A percentile compares a stretch with the other conserved stretches of the same genome.
These are phyloP conservation scores for Scutellaria galericulata DNA, from an alignment of 257 asterid genomes.

Conservation along the genomic window DNA sequence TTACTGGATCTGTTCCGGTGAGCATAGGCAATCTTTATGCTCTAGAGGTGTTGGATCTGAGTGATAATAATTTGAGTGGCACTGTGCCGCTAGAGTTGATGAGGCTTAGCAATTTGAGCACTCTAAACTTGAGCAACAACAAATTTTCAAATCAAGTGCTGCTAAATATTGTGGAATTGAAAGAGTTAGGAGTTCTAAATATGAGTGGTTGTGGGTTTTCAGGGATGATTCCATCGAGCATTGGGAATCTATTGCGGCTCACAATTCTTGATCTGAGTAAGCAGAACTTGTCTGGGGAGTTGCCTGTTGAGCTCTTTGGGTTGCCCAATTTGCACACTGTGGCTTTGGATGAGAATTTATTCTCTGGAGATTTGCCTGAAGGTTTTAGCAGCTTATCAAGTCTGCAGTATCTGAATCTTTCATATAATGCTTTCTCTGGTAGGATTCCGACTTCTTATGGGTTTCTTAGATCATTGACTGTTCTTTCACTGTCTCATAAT, in stretches of 20 bases:
- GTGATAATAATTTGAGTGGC: constrained; percentile 61
- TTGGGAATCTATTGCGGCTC: constrained; percentile 66
- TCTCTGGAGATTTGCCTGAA: constrained; percentile 76
- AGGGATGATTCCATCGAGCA: constrained; percentile 60
- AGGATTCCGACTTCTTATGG: constrained; percentile 70
- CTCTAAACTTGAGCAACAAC: constrained; percentile 66
- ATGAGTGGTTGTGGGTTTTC: constrained; percentile 77
- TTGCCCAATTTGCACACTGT: constrained; percentile 67
- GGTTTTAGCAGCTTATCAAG: constrained; percentile 85
- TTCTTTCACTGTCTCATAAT: constrained; percentile 60
- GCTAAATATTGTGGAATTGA: constrained; percentile 48
- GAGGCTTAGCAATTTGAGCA: constrained; percentile 66
- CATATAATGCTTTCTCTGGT: constrained; percentile 64
- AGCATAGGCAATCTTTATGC: constrained; percentile 50
- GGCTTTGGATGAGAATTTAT: constrained; percentile 62
- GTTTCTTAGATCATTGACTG: constrained; percentile 61
- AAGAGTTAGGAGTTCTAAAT: constrained; percentile 60
- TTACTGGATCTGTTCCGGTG: constrained; percentile 56
- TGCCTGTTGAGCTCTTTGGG: constrained; percentile 77
- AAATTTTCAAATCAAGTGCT: constrained; percentile 56
- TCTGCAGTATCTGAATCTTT: constrained; percentile 68
- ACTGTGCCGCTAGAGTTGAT: constrained; percentile 56
- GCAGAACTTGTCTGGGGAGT: constrained; percentile 75
- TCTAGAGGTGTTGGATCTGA: constrained; percentile 64
- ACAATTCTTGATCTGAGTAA: constrained; percentile 70